phyloP scores from a whole-genome alignment of 1,284 basidiomycete genomes.

The Ceratobasidium theobromae region DNA sequence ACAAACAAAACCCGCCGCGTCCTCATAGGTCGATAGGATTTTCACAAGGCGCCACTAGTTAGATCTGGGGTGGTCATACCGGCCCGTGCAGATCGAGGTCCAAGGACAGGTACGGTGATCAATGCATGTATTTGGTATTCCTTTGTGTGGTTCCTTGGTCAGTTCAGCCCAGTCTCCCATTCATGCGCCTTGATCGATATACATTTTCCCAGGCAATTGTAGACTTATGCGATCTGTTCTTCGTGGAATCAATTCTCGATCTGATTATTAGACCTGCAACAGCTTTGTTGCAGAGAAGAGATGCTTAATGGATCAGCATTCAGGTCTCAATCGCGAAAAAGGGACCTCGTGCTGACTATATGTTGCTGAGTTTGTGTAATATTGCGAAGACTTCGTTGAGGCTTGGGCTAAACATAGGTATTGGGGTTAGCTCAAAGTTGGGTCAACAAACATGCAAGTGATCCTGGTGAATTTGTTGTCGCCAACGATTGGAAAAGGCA shows the following conservation, averaged over 20 bases:
- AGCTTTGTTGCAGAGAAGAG: slow-evolving; percentile 13
- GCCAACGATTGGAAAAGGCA: too few species aligned
- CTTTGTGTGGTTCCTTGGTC: slow-evolving; percentile 25
- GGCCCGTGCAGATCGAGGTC: neutral
- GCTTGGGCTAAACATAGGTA: neutral
- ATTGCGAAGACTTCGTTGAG: neutral
- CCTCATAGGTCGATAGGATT: neutral
- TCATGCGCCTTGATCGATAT: neutral
- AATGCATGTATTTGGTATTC: slow-evolving; percentile 1
- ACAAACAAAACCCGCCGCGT: slow-evolving; percentile 21
- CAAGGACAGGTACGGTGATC: neutral
- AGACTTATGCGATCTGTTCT: neutral
- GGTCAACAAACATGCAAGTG: neutral
- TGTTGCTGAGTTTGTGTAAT: neutral
- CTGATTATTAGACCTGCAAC: neutral
- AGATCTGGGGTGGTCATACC: neutral
- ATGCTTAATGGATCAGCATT: neutral
- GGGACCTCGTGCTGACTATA: neutral
- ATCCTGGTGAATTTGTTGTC: too few species aligned
- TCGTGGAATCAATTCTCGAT: neutral
- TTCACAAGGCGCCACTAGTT: neutral
- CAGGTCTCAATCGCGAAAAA: slow-evolving; percentile 9
- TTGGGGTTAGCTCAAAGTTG: neutral
- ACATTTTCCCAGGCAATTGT: neutral
- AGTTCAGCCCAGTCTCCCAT: neutral